A percentile compares a stretch with the other conserved stretches of the same genome.
Conservation (phyloP, 345 rosid genomes). For the Hibiscus mutabilis region DNA sequence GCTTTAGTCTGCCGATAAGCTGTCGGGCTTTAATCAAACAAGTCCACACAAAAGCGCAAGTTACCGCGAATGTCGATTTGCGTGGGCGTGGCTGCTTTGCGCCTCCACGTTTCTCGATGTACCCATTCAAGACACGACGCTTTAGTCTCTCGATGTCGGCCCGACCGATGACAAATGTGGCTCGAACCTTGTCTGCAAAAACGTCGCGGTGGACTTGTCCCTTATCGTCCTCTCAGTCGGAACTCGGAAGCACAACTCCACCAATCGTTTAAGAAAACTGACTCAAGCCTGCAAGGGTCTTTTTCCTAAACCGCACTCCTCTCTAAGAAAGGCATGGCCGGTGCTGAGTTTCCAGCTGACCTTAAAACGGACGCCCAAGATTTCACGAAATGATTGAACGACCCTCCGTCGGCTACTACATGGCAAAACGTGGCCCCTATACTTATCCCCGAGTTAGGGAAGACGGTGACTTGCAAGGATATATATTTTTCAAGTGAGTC, state of each 20-base stretch:
- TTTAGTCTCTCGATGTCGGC: constrained; percentile 19
- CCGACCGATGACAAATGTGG: constrained; percentile 19
- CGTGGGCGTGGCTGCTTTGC: too few relatives aligned
- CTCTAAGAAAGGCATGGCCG: constrained; percentile 10
- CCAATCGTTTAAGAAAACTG: constrained; percentile 12
- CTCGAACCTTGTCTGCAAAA: constrained; percentile 20
- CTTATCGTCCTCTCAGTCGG: neutral
- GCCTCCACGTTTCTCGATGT: too few relatives aligned
- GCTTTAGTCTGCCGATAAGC: neutral
- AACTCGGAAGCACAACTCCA: neutral
- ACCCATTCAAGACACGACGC: constrained; percentile 2
- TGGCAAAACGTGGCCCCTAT: constrained; percentile 21
- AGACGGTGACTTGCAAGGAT: too few relatives aligned
- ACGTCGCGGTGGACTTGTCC: neutral
- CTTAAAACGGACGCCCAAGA: constrained; percentile 31
- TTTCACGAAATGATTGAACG: constrained; percentile 25
- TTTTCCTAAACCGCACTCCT: constrained; percentile 13
- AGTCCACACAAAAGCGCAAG: constrained; percentile 32
- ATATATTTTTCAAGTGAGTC: too few relatives aligned
- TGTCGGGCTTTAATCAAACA: constrained; percentile 17
- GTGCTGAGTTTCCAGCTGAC: constrained; percentile 9
- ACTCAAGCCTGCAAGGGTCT: constrained; percentile 20
- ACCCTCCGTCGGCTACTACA: constrained; percentile 30
- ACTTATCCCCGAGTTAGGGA: constrained; percentile 30
- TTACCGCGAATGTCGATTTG: constrained; percentile 23